Evolutionary conservation across 139 green algal species (phyloP), one percentile per base, ranked within the genome.

Genomic region (Gonium pectorale): DNA sequence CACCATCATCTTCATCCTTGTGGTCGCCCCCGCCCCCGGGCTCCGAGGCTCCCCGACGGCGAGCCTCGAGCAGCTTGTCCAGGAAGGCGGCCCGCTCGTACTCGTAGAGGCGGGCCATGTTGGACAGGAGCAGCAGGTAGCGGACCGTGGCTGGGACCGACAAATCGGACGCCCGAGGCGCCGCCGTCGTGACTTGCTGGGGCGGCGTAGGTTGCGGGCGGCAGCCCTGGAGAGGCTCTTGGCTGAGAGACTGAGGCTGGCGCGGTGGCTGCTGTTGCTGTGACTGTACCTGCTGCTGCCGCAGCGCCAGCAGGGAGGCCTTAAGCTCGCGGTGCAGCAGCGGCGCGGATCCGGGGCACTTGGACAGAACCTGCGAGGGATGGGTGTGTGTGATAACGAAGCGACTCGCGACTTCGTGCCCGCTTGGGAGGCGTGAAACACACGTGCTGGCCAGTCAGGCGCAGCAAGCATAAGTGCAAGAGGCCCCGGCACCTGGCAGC

Each of bases 51-150:
- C 56, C 59, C 31, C 19, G 0, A 31, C 74, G 56, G 0, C 59
- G 60, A 31, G 43, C 77, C 43, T 73, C 19, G 15, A 44, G 60
- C 43, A 83, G 41, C 0, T 62, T 60, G 31, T 1, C 0, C 3
- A 64, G 24, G 24, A 83, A 46, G 11, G 46, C 62, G 4, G 38
- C 43, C 1, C 77, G 41, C 41, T 73, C 62, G 60, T 73, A 49
- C 33, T 83, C 77, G 22, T 66, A 73, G 43, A 73, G 63, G 3
- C 31, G 43, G 8, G 62, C 17, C 62, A 83, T 83, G 44, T 83
- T 43, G 31, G n/a, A 22, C 29, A 83, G 77, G 31, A 83, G 24
- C 26, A 83, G 43, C n/a, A 83, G 15, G 60, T 74, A 83, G 59
- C 29, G 59, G 0, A 13, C 19, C 43, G n/a, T 13, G 35, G 33